Evolutionary conservation across 441 rosid genomes (phyloP).

Genomic region (Adansonia grandidieri): DNA sequence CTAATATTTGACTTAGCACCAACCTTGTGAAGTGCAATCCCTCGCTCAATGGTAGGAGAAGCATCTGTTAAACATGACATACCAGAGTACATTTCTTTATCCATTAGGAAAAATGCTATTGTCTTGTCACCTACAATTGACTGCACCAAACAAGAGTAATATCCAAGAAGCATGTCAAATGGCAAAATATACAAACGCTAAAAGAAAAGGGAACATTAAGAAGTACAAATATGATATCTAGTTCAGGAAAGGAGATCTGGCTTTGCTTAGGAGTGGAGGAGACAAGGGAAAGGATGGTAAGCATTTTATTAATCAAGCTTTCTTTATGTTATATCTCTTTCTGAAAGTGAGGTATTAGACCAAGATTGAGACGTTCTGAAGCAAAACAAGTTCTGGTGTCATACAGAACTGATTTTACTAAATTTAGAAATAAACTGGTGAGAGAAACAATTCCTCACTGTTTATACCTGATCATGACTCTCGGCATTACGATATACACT

Average conservation of each 20-base stretch:
- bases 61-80: constrained; percentile 73
- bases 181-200: not conserved
- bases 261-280: constrained; percentile 10
- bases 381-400: not conserved
- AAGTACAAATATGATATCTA: not conserved
- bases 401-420: constrained; percentile 8
- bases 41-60: constrained; percentile 66
- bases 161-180: constrained; percentile 19
- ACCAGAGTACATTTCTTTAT: constrained; percentile 75
- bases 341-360: not conserved
- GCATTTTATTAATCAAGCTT: constrained; percentile 1
- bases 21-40: constrained; percentile 87
- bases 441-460: constrained; percentile 19
- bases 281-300: not conserved
- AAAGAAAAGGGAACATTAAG: constrained; percentile 1
- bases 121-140: constrained; percentile 90
- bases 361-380: not conserved
- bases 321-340: not conserved
- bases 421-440: constrained; percentile 21
- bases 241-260: constrained; percentile 3
- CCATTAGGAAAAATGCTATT: constrained; percentile 73
- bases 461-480: constrained; percentile 84
- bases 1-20: constrained; percentile 24
- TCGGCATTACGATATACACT: constrained; percentile 84
- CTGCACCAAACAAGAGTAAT: constrained; percentile 43